Base-by-base conservation (phyloP, 257 asterid genomes). In the Datura wrightii region DNA sequence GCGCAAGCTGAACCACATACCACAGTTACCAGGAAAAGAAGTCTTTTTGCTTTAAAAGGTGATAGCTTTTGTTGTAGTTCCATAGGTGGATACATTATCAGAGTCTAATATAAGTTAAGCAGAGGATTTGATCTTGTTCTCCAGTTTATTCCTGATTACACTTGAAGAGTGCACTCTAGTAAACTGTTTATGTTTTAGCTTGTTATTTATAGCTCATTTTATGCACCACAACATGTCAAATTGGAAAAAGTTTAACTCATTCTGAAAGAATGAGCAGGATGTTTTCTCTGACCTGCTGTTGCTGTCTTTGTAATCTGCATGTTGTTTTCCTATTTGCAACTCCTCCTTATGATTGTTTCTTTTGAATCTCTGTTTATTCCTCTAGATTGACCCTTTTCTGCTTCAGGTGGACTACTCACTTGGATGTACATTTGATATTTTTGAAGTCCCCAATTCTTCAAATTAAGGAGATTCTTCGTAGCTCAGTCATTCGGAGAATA, bases 401-500 rank as follows among this genome's bases (percentile, higher is more conserved):
- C 15, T 52, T 78, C 82, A 31, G 82, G 82, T 78, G 63, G 63
- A 78, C 82, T 78, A 48, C 63, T 78, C 82, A 31, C 46, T 78
- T 78, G 63, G 3, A 78, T 78, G 9, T 78, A 56, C 15, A 6
- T 76, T 78, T 78, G 31, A 31, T 50, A 52, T 76, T 76, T 2
- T 52, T 76, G 48, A 76, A 76, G 62, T 31, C 82, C 8, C 4
- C 13, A 15, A 39, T 52, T 78, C 60, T 48, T 70, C 79, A 70
- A 16, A 41, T 16, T 70, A 18, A 41, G 34, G 34, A 41, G 54
- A 41, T 41, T 70, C 79, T 42, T 78, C 10, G 6, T 78, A 78
- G 63, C 48, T 31, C 48, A 13, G 46, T 2, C 8, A 6, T 50
- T 31, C 5, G 63, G 46, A 14, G 44, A 52, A 78, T 52, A 3